Percentiles rank a stretch among this genome's conserved stretches.
Evolutionary conservation across 805 yeast genomes (phyloP).

Genomic region (Nakazawaea anatomiae): DNA sequence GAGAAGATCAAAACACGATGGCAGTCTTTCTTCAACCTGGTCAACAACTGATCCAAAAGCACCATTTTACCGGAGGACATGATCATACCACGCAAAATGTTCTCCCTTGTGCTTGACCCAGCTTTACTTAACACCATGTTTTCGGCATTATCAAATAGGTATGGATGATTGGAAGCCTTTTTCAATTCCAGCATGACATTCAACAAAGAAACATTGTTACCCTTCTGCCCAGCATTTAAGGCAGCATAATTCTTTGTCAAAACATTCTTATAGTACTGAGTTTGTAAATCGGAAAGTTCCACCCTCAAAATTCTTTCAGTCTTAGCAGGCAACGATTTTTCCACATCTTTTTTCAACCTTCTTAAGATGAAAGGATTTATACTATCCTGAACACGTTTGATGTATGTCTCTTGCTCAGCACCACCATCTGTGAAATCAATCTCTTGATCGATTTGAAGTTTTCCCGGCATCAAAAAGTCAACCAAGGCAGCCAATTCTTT

Average conservation of each 20-base stretch:
- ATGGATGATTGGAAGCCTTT: constrained; percentile 97
- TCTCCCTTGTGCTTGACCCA: constrained; percentile 61
- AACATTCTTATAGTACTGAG: constrained; percentile 90
- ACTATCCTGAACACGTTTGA: constrained; percentile 75
- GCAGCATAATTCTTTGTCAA: constrained; percentile 90
- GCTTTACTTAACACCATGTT: constrained; percentile 67
- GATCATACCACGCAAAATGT: constrained; percentile 79
- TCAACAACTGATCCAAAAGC: constrained; percentile 79
- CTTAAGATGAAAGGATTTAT: constrained; percentile 90
- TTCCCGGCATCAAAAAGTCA: constrained; percentile 94
- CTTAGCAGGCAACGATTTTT: constrained; percentile 92
- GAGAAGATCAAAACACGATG: constrained; percentile 93
- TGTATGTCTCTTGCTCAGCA: constrained; percentile 81
- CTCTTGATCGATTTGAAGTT: constrained; percentile 83
- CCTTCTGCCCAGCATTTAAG: constrained; percentile 74
- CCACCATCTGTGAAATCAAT: constrained; percentile 91
- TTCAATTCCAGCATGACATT: constrained; percentile 94
- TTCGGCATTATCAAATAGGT: constrained; percentile 90
- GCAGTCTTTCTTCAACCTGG: constrained; percentile 84
- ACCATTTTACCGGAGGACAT: constrained; percentile 99
- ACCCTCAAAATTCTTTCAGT: constrained; percentile 94
- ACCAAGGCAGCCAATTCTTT: constrained; percentile 94
- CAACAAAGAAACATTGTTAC: constrained; percentile 76
- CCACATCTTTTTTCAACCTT: constrained; percentile 94
- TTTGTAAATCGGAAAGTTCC: constrained; percentile 91